Base-by-base conservation (phyloP, 352 stramenopile genomes). In the Pythium rhizo-oryzae region DNA sequence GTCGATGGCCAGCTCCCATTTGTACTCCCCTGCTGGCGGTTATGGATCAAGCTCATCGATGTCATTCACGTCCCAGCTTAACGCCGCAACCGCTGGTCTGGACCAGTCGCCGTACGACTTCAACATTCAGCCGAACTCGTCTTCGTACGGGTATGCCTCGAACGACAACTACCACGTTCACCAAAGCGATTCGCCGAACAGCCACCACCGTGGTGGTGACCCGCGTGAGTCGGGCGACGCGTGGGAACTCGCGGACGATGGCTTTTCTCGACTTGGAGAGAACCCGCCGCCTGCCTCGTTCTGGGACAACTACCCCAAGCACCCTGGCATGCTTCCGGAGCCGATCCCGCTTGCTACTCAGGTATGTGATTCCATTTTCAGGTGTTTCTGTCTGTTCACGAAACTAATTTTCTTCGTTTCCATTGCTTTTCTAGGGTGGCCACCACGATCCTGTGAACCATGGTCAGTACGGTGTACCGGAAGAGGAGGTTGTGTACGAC, bases 251-350 rank as follows among this genome's bases (percentile, higher is more conserved):
- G 56, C 59, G 65, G 64, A 69, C 46, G 59, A 67, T 37, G 64
- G 69, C 12, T 76, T 70, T 52, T 53, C 70, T 0, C 66, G 76
- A 11, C 52, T 82, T 4, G 76, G 76, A 21, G 76, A 82, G 67
- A 78, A 82, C 72, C 76, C 76, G 23, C 76, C 76, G 13, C 76
- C 76, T 4, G 67, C 73, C 16, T 64, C 72, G 43, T 80, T 82
- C 51, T 82, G 76, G 76, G 76, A 82, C 59, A 78, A 71, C 43
- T 80, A 80, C 67, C 69, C 75, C 2, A 81, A 81, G 62, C 72
- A 80, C 53, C 55, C 30, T 24, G 61, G 64, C 35, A 57, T 72
- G 58, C 59, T 73, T 21, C 54, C 55, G 11, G 76, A 82, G 33
- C 73, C 76, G 2, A 73, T 82, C 24, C 72, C 75, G 44, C 49